These are phyloP conservation scores for Clavispora asparagi DNA, from an alignment of 805 yeast genomes.

Conservation along the genomic window DNA sequence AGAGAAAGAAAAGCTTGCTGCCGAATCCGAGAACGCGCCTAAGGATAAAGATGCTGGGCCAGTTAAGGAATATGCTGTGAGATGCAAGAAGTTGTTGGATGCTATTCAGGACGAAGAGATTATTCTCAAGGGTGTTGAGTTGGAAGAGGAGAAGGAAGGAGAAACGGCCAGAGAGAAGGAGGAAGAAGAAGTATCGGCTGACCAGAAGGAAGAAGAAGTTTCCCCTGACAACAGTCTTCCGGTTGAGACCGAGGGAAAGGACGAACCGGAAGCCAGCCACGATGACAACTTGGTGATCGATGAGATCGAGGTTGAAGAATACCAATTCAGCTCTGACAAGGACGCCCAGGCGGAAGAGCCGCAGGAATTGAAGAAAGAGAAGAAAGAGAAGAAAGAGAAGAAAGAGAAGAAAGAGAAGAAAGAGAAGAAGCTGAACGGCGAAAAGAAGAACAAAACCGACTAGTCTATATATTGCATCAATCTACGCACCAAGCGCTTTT, in stretches of 20 bases:
- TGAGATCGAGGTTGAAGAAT: slow-evolving; percentile 38
- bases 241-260: not conserved
- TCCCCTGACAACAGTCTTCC: too few species aligned
- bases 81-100: slow-evolving; percentile 35
- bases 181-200: not conserved
- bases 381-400: slow-evolving; percentile 10
- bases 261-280: not conserved
- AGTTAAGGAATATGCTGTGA: slow-evolving; percentile 30
- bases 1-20: slow-evolving; percentile 9
- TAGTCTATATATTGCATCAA: not conserved
- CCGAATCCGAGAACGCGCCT: slow-evolving; percentile 6
- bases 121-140: slow-evolving; percentile 24
- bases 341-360: slow-evolving; percentile 4
- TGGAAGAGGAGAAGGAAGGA: not conserved
- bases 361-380: slow-evolving; percentile 5
- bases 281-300: slow-evolving; percentile 35
- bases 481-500: not conserved
- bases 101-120: slow-evolving; percentile 32
- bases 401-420: slow-evolving; percentile 9
- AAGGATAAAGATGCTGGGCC: slow-evolving; percentile 20
- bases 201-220: not conserved
- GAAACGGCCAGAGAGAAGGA: slow-evolving; percentile 2
- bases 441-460: not conserved
- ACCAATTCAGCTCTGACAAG: slow-evolving; percentile 1
- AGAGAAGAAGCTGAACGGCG: not conserved